Evolutionary conservation across 805 yeast species (phyloP).

Genomic region (Hanseniaspora nectarophila): DNA sequence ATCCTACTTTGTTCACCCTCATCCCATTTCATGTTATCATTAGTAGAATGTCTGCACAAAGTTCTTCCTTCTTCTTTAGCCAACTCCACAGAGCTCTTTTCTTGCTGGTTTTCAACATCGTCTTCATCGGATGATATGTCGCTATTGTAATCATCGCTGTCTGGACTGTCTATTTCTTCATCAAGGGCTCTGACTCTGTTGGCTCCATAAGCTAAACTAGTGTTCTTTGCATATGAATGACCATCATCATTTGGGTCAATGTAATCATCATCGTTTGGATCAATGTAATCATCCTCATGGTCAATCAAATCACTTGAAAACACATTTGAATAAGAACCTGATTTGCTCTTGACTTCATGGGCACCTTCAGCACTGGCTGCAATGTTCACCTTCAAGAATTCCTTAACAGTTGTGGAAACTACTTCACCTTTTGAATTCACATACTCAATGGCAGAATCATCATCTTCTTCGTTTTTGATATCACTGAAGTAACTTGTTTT

Average conservation of each 20-base stretch:
- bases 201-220: constrained; percentile 14
- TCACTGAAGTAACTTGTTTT: constrained; percentile 14
- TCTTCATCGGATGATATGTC: constrained; percentile 17
- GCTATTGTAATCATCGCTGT: constrained; percentile 19
- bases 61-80: constrained; percentile 25
- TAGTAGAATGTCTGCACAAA: constrained; percentile 27
- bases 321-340: background rate
- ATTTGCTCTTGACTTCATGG: constrained; percentile 3
- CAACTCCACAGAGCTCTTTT: background rate
- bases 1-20: constrained; percentile 23
- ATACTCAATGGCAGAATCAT: constrained; percentile 16
- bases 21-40: constrained; percentile 26
- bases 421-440: constrained; percentile 10
- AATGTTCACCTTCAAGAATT: constrained; percentile 39
- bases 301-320: constrained; percentile 20
- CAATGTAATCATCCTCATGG: constrained; percentile 53
- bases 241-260: constrained; percentile 77
- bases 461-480: constrained; percentile 25
- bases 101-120: constrained; percentile 15
- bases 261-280: constrained; percentile 67
- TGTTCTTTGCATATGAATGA: constrained; percentile 48
- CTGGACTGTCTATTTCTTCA: constrained; percentile 18
- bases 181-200: constrained; percentile 13
- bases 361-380: constrained; percentile 36
- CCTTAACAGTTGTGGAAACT: constrained; percentile 8